Evolutionary conservation across 1,284 basidiomycete genomes (phyloP).

Genomic region (Tilletia caries): DNA sequence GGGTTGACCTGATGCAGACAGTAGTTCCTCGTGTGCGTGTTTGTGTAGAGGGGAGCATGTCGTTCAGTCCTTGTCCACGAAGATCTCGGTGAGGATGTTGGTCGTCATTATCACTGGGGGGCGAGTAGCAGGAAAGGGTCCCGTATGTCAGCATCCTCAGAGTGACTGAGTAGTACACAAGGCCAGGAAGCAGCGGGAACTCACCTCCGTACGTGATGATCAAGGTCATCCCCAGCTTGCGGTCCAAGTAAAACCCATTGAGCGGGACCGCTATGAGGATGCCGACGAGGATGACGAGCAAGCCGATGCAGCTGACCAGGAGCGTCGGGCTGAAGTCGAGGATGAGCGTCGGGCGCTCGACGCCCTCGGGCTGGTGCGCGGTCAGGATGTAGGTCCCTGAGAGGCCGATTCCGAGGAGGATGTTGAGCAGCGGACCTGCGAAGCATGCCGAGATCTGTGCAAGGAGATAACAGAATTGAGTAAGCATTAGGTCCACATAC

Average conservation of each 20-base stretch:
- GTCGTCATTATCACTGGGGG: slow-evolving; percentile 33
- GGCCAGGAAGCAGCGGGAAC: neutral
- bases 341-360: slow-evolving; percentile 13
- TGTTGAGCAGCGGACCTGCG: slow-evolving; percentile 92
- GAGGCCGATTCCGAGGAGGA: slow-evolving; percentile 81
- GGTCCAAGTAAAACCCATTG: slow-evolving; percentile 75
- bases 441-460: slow-evolving; percentile 91
- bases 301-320: slow-evolving; percentile 73
- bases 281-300: slow-evolving; percentile 68
- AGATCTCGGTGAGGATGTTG: slow-evolving; percentile 39
- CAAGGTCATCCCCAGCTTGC: slow-evolving; percentile 74
- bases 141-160: neutral
- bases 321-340: slow-evolving; percentile 77
- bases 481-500: neutral
- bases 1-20: too few relatives aligned
- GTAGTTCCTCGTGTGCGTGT: neutral
- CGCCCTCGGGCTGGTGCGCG: neutral
- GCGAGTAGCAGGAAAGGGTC: neutral
- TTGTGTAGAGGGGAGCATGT: neutral
- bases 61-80: slow-evolving; percentile 13
- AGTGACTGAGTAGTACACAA: too few relatives aligned
- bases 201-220: slow-evolving; percentile 65
- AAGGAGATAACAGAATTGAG: slow-evolving; percentile 56
- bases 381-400: slow-evolving; percentile 59
- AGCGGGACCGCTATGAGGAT: slow-evolving; percentile 81